These are phyloP conservation scores for Hawksworthiomyces lignivorus DNA, from an alignment of 2,329 filamentous ascomycete genomes.

Conservation along the genomic window DNA sequence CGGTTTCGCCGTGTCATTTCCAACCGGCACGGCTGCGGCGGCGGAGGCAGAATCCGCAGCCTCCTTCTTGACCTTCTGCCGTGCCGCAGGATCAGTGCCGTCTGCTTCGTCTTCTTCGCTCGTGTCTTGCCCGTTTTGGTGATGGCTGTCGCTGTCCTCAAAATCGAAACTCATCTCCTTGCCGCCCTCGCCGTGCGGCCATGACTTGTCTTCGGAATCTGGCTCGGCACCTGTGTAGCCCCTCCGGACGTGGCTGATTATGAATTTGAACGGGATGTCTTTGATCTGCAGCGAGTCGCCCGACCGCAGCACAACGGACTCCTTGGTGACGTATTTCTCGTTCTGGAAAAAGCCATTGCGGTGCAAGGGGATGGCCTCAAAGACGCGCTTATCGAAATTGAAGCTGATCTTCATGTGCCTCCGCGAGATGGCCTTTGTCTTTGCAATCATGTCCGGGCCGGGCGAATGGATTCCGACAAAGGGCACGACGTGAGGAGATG, in stretches of 20 bases:
- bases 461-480: constrained; percentile 68
- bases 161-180: constrained; percentile 71
- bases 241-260: constrained; percentile 55
- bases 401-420: constrained; percentile 67
- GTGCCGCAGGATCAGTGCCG: too few relatives aligned
- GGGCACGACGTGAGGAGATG: constrained; percentile 54
- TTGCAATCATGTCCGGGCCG: constrained; percentile 49
- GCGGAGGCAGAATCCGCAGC: constrained; percentile 11
- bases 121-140: constrained; percentile 37
- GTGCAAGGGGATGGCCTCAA: constrained; percentile 55
- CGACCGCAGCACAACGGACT: constrained; percentile 51
- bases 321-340: constrained; percentile 48
- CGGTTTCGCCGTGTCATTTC: constrained; percentile 24
- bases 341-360: constrained; percentile 64
- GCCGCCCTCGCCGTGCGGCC: constrained; percentile 44
- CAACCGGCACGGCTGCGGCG: constrained; percentile 7
- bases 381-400: constrained; percentile 53
- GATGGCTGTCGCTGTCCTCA: constrained; percentile 51
- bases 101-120: constrained; percentile 38
- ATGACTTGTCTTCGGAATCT: constrained; percentile 21
- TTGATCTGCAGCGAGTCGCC: constrained; percentile 65
- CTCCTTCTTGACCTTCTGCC: too few relatives aligned
- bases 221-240: constrained; percentile 53
- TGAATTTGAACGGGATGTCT: constrained; percentile 59
- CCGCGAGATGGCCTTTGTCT: constrained; percentile 66